These are phyloP conservation scores for Salix koriyanagi DNA, from an alignment of 345 rosid genomes.

Conservation along the genomic window DNA sequence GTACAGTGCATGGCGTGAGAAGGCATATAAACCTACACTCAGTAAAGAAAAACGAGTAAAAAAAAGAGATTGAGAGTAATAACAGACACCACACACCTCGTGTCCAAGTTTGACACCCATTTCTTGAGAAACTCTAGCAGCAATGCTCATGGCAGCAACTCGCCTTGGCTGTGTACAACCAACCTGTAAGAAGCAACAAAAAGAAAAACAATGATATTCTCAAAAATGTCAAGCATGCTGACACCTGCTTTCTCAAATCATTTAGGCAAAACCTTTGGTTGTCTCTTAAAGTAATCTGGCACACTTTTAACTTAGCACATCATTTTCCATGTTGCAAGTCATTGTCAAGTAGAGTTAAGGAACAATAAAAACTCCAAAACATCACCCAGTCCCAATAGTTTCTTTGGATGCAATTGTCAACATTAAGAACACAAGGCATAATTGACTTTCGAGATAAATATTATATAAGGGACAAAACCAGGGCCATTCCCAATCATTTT, in stretches of 20 bases:
- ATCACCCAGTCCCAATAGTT: too few relatives aligned
- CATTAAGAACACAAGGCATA: too few relatives aligned
- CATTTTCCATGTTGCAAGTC: too few relatives aligned
- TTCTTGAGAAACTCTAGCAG: constrained; percentile 98
- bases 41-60: not conserved
- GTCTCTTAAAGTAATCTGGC: too few relatives aligned
- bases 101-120: constrained; percentile 99
- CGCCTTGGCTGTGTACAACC: constrained; percentile 98
- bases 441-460: too few relatives aligned
- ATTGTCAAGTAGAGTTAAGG: too few relatives aligned
- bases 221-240: not conserved
- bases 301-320: too few relatives aligned
- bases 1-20: too few relatives aligned
- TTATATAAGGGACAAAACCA: too few relatives aligned
- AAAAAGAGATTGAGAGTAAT: not conserved
- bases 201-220: not conserved
- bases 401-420: too few relatives aligned
- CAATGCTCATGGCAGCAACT: constrained; percentile 99
- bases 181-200: constrained; percentile 41
- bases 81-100: constrained; percentile 41
- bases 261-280: too few relatives aligned
- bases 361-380: too few relatives aligned
- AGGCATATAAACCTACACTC: not conserved
- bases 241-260: not conserved
- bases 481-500: not conserved